Percentiles rank a stretch among this genome's conserved stretches.
phyloP scores from a whole-genome alignment of 2,329 filamentous ascomycete species.

The Fusarium sp. region DNA sequence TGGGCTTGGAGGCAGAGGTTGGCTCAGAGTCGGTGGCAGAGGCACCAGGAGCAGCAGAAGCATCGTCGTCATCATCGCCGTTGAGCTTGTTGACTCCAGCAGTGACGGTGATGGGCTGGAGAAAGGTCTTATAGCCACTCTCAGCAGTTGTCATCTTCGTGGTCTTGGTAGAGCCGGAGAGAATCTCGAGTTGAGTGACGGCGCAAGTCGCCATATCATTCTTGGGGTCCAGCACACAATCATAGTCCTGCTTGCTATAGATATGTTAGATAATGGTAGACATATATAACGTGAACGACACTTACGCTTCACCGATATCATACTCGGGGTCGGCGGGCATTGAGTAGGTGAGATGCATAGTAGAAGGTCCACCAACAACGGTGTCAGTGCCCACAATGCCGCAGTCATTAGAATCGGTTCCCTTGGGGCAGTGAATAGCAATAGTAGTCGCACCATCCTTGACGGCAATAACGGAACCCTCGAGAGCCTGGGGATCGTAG shows the following conservation, averaged over 20 bases:
- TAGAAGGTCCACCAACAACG: slow-evolving; percentile 38
- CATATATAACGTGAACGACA: background rate
- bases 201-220: slow-evolving; percentile 48
- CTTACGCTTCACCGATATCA: slow-evolving; percentile 41
- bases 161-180: slow-evolving; percentile 5
- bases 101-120: slow-evolving; percentile 56
- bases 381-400: slow-evolving; percentile 49
- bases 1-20: slow-evolving; percentile 38
- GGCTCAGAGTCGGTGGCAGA: slow-evolving; percentile 35
- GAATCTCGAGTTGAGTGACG: slow-evolving; percentile 2
- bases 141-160: slow-evolving; percentile 11
- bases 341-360: slow-evolving; percentile 17
- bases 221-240: slow-evolving; percentile 48
- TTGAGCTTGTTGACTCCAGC: slow-evolving; percentile 57
- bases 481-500: slow-evolving; percentile 41
- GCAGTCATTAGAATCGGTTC: slow-evolving; percentile 45
- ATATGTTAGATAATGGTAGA: slow-evolving; percentile 1
- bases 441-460: slow-evolving; percentile 51
- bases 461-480: slow-evolving; percentile 52
- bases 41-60: slow-evolving; percentile 1
- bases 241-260: slow-evolving; percentile 35
- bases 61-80: slow-evolving; percentile 21
- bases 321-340: slow-evolving; percentile 15
- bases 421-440: slow-evolving; percentile 47
- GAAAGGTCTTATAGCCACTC: slow-evolving; percentile 35